Base-by-base conservation (phyloP, 495 filamentous ascomycete species). In the Lichina pygmaea region DNA sequence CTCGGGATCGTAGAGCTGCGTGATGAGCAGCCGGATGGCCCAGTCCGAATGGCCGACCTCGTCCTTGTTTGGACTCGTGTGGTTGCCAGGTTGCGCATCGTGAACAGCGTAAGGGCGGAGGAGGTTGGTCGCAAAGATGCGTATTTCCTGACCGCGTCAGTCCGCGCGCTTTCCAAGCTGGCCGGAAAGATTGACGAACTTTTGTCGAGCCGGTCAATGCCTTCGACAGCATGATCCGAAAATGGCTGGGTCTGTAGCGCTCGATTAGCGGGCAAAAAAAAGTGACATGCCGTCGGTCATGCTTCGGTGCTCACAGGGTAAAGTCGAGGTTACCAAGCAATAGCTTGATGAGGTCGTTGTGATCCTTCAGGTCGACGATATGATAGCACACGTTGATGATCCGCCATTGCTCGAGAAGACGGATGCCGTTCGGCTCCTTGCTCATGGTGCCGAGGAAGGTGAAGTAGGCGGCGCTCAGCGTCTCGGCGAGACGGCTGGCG, bases 341-440 rank as follows among this genome's bases (percentile, higher is more conserved):
- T 16, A 82, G 66, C 51, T 84, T 78, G 49, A 93, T 80, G 40
- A 97, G 66, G 54, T 97, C 89, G 41, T 86, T 82, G 3, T 91
- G 78, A 55, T 82, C 76, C 51, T 77, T 76, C 15, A 93, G 67
- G 53, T 95, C 91, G 46, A 92, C 72, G 53, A 97, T 89, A 55
- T 94, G 86, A 56, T 97, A 97, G 64, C 93, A 86, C 82, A 95
- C 95, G 58, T 94, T 95, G 56, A 93, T 77, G 67, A 95, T 86
- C 49, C 81, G 81, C 85, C 86, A 95, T 50, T 83, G 67, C 54
- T 93, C 86, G 58, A 97, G 75, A 71, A 95, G 93, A 51, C 73
- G 69, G 31, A 94, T 66, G 0, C 89, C 89, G 48, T 73, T 79
- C 0, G 66, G 58, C 56, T 93, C 82, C 40, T 73, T 75, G 55